phyloP scores from a whole-genome alignment of 306 rosid species.

The Malus orientalis region DNA sequence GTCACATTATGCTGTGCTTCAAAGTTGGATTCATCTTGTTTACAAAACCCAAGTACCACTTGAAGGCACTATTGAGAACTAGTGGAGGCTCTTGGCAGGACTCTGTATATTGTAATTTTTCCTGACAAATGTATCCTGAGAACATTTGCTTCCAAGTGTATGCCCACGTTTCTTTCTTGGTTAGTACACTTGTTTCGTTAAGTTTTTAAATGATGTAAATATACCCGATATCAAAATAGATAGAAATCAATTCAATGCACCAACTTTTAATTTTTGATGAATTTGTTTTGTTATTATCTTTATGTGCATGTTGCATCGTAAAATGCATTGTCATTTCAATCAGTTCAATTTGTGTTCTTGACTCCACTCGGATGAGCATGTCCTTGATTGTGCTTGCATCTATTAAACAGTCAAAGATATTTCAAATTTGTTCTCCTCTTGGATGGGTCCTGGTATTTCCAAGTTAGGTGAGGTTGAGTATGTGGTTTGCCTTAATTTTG shows the following conservation, averaged over 20 bases:
- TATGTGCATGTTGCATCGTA: neutral
- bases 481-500: neutral
- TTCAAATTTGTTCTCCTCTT: neutral
- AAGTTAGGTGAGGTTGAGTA: neutral
- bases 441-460: neutral
- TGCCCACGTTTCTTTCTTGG: slow-evolving; percentile 90
- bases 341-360: neutral
- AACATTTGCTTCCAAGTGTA: slow-evolving; percentile 84
- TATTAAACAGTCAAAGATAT: neutral
- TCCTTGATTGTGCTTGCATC: neutral
- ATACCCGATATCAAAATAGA: slow-evolving; percentile 31
- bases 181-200: slow-evolving; percentile 78
- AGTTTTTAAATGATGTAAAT: slow-evolving; percentile 43
- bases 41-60: slow-evolving; percentile 47
- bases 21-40: slow-evolving; percentile 37
- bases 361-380: neutral
- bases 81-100: slow-evolving; percentile 89
- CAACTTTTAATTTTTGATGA: slow-evolving; percentile 16
- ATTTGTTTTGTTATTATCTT: neutral
- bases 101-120: slow-evolving; percentile 93
- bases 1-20: slow-evolving; percentile 28
- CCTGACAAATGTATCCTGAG: slow-evolving; percentile 81
- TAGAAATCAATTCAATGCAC: slow-evolving; percentile 31
- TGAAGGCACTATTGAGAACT: slow-evolving; percentile 51
- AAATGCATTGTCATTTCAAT: neutral